phyloP scores from a whole-genome alignment of 2,329 filamentous ascomycete genomes.

The Fusarium praegraminearum region DNA sequence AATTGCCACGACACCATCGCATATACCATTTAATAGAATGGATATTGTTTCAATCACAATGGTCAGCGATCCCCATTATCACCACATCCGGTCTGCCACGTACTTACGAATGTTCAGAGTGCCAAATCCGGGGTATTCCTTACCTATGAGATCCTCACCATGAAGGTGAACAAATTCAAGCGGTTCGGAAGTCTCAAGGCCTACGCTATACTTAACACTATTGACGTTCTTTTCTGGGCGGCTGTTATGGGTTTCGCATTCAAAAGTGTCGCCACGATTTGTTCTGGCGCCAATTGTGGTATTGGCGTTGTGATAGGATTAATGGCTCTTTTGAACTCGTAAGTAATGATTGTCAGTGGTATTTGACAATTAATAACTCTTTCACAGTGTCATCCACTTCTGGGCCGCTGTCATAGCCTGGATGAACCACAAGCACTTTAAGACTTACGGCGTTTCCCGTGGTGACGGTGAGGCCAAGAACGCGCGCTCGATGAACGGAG shows the following conservation, averaged over 20 bases:
- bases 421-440: not conserved
- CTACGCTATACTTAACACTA: not conserved
- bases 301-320: not conserved
- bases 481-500: not conserved
- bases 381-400: not conserved
- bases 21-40: not conserved
- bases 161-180: not conserved
- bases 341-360: not conserved
- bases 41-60: not conserved
- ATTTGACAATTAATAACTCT: not conserved
- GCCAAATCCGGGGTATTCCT: not conserved
- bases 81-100: fast-evolving
- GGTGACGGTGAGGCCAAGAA: not conserved
- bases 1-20: not conserved
- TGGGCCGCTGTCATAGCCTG: not conserved
- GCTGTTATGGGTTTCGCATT: not conserved
- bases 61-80: fast-evolving
- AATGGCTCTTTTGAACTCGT: not conserved
- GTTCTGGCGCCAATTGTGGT: not conserved
- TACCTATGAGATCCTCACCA: not conserved
- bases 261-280: not conserved
- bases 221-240: not conserved
- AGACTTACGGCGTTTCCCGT: not conserved
- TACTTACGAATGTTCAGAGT: not conserved
- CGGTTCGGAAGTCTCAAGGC: not conserved